Evolutionary conservation across 2,329 filamentous ascomycete species (phyloP).

Genomic region (Furcasterigmium sp.): DNA sequence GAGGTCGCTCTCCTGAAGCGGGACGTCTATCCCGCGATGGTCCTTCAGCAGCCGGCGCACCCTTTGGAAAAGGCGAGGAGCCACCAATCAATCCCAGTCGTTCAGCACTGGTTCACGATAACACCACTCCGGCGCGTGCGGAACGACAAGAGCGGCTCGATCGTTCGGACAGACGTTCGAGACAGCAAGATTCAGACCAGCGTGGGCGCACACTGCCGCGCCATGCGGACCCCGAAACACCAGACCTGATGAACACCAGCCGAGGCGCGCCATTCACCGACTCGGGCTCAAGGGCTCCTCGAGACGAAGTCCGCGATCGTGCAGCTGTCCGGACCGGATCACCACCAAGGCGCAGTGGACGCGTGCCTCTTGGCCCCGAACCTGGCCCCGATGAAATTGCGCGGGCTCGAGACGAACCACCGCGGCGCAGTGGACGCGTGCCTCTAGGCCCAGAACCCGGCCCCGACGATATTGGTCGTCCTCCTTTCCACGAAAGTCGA

Average conservation of each 20-base stretch:
- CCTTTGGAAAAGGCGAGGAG: constrained; percentile 29
- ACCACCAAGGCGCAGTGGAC: constrained; percentile 24
- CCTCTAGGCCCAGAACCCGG: constrained; percentile 1
- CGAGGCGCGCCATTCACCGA: constrained; percentile 41
- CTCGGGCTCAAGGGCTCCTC: constrained; percentile 27
- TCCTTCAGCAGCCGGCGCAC: constrained; percentile 12
- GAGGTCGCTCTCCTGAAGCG: constrained; percentile 19
- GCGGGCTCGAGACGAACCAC: constrained; percentile 26
- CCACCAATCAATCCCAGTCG: constrained; percentile 52
- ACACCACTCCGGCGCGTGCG: constrained; percentile 14
- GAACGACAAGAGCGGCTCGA: constrained; percentile 12
- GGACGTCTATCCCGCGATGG: constrained; percentile 18
- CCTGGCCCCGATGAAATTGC: constrained; percentile 3
- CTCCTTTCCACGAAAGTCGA: constrained; percentile 21
- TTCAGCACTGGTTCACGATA: constrained; percentile 39
- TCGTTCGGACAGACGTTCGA: constrained; percentile 7
- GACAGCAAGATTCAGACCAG: background rate
- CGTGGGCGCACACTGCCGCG: constrained; percentile 14
- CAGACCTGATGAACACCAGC: constrained; percentile 41
- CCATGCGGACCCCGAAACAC: constrained; percentile 15
- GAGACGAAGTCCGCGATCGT: constrained; percentile 33
- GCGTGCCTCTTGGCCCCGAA: background rate
- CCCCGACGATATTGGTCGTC: constrained; percentile 2
- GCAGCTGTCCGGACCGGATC: constrained; percentile 37
- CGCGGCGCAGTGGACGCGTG: constrained; percentile 10